These are phyloP conservation scores for Fusarium nodosum DNA, from an alignment of 2,329 filamentous ascomycete genomes.

Conservation along the genomic window DNA sequence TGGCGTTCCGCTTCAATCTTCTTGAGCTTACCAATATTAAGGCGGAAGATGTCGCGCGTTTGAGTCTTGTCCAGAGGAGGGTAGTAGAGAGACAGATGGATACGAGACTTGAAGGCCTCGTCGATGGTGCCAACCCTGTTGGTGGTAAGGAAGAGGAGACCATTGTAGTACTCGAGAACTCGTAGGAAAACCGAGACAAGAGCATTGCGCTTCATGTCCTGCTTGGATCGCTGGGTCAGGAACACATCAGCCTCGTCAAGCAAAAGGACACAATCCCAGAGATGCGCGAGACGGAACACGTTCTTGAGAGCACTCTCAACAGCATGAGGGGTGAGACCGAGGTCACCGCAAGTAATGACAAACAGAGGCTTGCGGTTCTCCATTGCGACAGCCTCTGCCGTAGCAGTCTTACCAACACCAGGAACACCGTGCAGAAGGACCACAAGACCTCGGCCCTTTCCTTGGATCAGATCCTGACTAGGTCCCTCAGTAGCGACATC, in stretches of 20 bases:
- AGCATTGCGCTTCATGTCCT: slow-evolving; percentile 54
- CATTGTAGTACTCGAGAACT: slow-evolving; percentile 62
- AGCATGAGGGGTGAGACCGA: slow-evolving; percentile 58
- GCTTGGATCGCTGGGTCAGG: slow-evolving; percentile 50
- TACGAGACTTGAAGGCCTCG: slow-evolving; percentile 64
- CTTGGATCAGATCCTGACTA: slow-evolving; percentile 59
- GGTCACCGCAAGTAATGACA: slow-evolving; percentile 64
- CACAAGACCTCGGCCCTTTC: slow-evolving; percentile 61
- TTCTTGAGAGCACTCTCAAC: slow-evolving; percentile 59
- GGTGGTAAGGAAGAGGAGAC: slow-evolving; percentile 64
- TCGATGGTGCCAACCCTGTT: slow-evolving; percentile 64
- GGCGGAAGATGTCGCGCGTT: slow-evolving; percentile 58
- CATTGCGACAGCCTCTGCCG: slow-evolving; percentile 60
- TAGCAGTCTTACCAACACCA: slow-evolving; percentile 64
- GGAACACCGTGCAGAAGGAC: slow-evolving; percentile 63
- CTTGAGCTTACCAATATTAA: slow-evolving; percentile 57
- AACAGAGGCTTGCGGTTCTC: slow-evolving; percentile 61
- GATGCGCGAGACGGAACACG: slow-evolving; percentile 59
- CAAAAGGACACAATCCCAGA: slow-evolving; percentile 57
- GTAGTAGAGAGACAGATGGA: slow-evolving; percentile 62
- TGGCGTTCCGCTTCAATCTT: slow-evolving; percentile 55
- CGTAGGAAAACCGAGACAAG: slow-evolving; percentile 61
- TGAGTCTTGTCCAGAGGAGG: slow-evolving; percentile 56
- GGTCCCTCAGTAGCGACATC: slow-evolving; percentile 48
- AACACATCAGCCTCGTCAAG: slow-evolving; percentile 58